Conservation (phyloP, 2,329 filamentous ascomycete genomes). For the Daldinia sp. region DNA sequence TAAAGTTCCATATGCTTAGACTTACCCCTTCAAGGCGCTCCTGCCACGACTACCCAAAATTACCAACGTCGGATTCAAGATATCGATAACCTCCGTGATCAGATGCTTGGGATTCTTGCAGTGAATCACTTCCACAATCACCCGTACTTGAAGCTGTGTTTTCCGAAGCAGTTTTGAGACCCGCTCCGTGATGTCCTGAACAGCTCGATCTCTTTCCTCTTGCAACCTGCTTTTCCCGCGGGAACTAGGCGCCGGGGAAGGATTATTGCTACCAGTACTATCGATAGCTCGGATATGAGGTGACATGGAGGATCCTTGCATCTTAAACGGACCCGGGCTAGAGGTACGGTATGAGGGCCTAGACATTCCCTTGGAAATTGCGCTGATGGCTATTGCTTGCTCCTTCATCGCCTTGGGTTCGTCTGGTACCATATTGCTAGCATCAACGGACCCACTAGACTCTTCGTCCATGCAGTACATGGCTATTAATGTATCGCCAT, state of each 20-base stretch:
- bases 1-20: constrained; percentile 36
- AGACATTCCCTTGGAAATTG: constrained; percentile 60
- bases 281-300: constrained; percentile 55
- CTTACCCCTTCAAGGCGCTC: constrained; percentile 92
- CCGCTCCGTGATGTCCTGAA: constrained; percentile 85
- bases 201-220: constrained; percentile 81
- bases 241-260: constrained; percentile 62
- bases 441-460: constrained; percentile 64
- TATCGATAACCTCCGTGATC: constrained; percentile 97
- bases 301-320: constrained; percentile 49
- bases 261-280: constrained; percentile 50
- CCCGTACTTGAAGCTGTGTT: constrained; percentile 90
- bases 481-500: constrained; percentile 92
- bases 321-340: constrained; percentile 48
- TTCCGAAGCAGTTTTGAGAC: constrained; percentile 89
- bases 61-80: constrained; percentile 89
- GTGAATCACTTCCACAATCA: constrained; percentile 96
- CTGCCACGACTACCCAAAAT: constrained; percentile 92
- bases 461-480: constrained; percentile 97
- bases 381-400: constrained; percentile 77
- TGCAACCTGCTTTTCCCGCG: constrained; percentile 72
- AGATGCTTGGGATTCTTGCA: constrained; percentile 98
- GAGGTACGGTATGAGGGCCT: constrained; percentile 51
- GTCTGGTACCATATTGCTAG: constrained; percentile 72
- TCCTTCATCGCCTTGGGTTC: constrained; percentile 81